Evolutionary conservation across 257 asterid genomes (phyloP), one percentile per base, ranked within the genome.

Genomic region (Ocimum tenuiflorum): DNA sequence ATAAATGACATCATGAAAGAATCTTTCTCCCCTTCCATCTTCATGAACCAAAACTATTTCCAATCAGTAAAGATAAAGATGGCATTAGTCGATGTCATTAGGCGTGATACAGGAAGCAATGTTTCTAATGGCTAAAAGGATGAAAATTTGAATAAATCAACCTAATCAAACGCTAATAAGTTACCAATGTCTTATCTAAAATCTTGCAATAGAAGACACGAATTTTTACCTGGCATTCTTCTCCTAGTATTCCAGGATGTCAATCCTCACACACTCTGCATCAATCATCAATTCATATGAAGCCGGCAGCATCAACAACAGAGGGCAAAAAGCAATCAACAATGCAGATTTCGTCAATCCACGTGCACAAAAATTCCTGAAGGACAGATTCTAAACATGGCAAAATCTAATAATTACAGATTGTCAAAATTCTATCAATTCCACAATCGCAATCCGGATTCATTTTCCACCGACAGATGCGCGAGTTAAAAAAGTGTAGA

Each of bases 151-250:
- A 18, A 15, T 20, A 23, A 63, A 51, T 41, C 9, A 5, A 55
- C 8, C 8, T 4, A 53, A 31, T 19, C 41, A 33, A n/a, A 54
- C 17, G 47, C n/a, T 3, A 33, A 48, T 20, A 33, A 49, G 15
- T 38, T 6, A 19, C 54, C 18, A 65, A 38, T 38, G 19, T 23
- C 46, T 67, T 10, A 63, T 67, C 58, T 31, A 61, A 67, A n/a
- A 58, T 58, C 56, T 71, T 27, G 33, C 65, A 68, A 59, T 33
- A 58, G 46, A 0, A 33, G 56, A 51, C 64, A 23, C 20, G 24
- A 12, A 53, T 56, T 18, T 70, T 18, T 70, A 83, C 94, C 94
- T 74, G 83, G 85, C 90, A 83, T 83, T 81, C 47, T 75, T 52
- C 20, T 67, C 58, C 66, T 38, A 45, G 38, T 17, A 36, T 49